Conservation (phyloP, 352 stramenopile genomes). For the Achlya hypogyna region DNA sequence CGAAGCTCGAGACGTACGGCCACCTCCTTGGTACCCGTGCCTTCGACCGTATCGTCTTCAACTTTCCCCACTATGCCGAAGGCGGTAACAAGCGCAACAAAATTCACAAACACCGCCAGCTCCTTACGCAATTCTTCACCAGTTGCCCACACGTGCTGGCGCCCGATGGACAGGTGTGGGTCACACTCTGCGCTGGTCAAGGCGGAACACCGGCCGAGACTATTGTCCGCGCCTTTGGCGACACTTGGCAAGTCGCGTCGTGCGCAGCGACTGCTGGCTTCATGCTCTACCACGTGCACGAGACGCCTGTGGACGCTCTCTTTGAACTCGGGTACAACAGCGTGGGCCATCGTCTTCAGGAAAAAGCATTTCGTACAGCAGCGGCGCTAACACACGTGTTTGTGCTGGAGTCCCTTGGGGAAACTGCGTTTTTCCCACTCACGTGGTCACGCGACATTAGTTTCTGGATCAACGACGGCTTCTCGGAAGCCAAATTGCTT, state of each 20-base stretch:
- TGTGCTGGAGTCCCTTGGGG: conserved; percentile 33
- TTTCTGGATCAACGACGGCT: conserved; percentile 65
- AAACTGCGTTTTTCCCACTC: conserved; percentile 41
- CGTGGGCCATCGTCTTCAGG: conserved; percentile 65
- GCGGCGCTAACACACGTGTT: conserved; percentile 69
- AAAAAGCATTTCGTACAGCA: conserved; percentile 62
- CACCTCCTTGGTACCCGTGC: neutral
- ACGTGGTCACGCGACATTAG: conserved; percentile 59
- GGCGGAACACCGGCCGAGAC: conserved; percentile 62
- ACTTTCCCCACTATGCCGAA: conserved; percentile 79
- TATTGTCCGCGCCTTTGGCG: conserved; percentile 43
- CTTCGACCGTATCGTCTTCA: conserved; percentile 79
- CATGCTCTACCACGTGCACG: conserved; percentile 50
- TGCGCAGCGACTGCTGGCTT: conserved; percentile 47
- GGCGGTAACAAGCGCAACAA: conserved; percentile 71
- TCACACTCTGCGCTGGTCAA: conserved; percentile 72
- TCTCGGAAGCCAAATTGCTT: conserved; percentile 38
- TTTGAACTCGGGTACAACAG: conserved; percentile 64
- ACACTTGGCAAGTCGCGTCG: conserved; percentile 76
- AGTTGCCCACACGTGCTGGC: conserved; percentile 47
- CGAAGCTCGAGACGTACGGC: conserved; percentile 39
- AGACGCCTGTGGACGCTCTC: conserved; percentile 49
- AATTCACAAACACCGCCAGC: conserved; percentile 69
- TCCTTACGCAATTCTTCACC: conserved; percentile 66
- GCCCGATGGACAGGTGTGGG: conserved; percentile 57